Conservation (phyloP, 2,329 filamentous ascomycete species). For the Cladosporium velox region DNA sequence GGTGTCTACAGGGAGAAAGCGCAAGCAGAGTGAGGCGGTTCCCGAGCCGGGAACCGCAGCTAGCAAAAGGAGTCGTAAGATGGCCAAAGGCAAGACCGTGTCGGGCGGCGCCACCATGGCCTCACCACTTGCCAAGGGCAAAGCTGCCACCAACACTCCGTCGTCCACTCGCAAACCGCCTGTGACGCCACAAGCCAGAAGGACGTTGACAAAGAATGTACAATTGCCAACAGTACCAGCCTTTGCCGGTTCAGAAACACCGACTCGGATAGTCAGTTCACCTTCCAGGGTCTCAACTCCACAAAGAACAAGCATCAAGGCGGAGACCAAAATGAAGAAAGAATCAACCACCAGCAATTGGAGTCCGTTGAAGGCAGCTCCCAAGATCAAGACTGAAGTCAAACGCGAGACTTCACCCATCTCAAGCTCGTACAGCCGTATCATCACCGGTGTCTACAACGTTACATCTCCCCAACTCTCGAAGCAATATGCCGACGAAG, state of each 20-base stretch:
- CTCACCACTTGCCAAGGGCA: constrained; percentile 16
- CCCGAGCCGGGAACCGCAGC: not conserved
- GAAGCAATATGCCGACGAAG: constrained; percentile 25
- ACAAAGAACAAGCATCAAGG: constrained; percentile 5
- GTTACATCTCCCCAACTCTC: constrained; percentile 35
- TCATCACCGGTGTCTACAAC: constrained; percentile 50
- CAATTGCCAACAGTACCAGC: not conserved
- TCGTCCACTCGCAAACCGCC: constrained; percentile 21
- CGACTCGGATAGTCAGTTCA: not conserved
- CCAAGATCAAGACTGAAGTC: constrained; percentile 22
- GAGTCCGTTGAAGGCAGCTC: constrained; percentile 4
- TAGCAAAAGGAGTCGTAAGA: constrained; percentile 24
- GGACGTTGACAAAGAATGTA: not conserved
- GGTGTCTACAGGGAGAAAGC: constrained; percentile 23
- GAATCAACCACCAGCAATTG: not conserved
- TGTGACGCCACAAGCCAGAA: not conserved
- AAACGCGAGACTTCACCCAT: constrained; percentile 23
- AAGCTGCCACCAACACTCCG: constrained; percentile 17
- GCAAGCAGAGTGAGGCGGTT: constrained; percentile 27
- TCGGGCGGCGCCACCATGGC: not conserved
- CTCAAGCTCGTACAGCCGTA: constrained; percentile 18
- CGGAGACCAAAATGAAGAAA: constrained; percentile 11
- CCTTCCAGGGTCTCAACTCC: not conserved
- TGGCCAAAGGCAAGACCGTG: constrained; percentile 19
- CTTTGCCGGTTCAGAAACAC: not conserved